Conservation (phyloP, 2,329 filamentous ascomycete species). For the Pseudocercospora vitis region DNA sequence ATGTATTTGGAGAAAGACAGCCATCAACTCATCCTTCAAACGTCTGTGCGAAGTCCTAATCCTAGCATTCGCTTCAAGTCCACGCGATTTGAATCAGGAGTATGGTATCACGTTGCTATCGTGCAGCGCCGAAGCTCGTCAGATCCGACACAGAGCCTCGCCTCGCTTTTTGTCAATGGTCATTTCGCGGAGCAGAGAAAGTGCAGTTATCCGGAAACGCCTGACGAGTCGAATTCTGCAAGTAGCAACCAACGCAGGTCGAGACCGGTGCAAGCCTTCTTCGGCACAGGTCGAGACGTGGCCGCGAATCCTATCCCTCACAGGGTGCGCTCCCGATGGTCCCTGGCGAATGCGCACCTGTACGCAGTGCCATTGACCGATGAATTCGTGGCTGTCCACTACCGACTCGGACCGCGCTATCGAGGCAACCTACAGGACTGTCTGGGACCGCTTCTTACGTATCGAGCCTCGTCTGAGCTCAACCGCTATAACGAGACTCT, state of each 20-base stretch:
- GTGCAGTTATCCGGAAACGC: slow-evolving; percentile 79
- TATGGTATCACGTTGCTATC: slow-evolving; percentile 92
- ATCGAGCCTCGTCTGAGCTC: slow-evolving; percentile 84
- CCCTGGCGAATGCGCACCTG: slow-evolving; percentile 82
- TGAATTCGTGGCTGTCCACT: slow-evolving; percentile 87
- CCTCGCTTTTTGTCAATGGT: slow-evolving; percentile 86
- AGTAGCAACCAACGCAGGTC: slow-evolving; percentile 42
- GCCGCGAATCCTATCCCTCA: slow-evolving; percentile 73
- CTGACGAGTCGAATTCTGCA: slow-evolving; percentile 51
- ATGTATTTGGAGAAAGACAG: slow-evolving; percentile 93
- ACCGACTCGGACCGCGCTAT: slow-evolving; percentile 84
- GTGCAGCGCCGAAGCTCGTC: slow-evolving; percentile 62
- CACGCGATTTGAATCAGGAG: slow-evolving; percentile 68
- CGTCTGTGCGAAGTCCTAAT: slow-evolving; percentile 79
- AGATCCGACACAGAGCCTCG: slow-evolving; percentile 44
- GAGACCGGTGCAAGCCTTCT: slow-evolving; percentile 77
- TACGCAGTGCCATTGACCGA: slow-evolving; percentile 87
- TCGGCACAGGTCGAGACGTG: slow-evolving; percentile 88
- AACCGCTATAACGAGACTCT: slow-evolving; percentile 89
- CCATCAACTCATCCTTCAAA: slow-evolving; percentile 91
- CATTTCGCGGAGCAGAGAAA: slow-evolving; percentile 92
- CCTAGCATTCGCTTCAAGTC: slow-evolving; percentile 94
- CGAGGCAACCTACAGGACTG: slow-evolving; percentile 97
- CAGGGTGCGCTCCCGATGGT: slow-evolving; percentile 77
- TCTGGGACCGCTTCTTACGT: slow-evolving; percentile 93